Percentiles rank a stretch among this genome's conserved stretches.
These are phyloP conservation scores for Diplocarpon mali DNA, from an alignment of 2,329 filamentous ascomycete species.

Conservation along the genomic window DNA sequence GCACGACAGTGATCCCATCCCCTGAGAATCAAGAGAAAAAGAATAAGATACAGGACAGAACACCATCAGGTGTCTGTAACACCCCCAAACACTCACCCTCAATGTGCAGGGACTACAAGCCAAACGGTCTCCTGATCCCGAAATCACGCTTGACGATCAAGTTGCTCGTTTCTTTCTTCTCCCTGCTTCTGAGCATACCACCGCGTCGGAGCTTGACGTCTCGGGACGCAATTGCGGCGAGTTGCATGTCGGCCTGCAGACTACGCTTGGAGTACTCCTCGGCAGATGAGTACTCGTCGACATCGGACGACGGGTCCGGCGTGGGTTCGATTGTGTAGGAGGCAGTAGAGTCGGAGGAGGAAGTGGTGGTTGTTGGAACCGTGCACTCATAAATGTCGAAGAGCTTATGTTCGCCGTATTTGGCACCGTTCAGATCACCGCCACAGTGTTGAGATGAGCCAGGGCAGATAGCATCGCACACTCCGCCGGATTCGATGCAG, in stretches of 20 bases:
- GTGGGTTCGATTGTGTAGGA: background rate
- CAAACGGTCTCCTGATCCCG: conserved; percentile 2
- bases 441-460: conserved; percentile 1
- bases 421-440: background rate
- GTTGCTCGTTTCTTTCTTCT: conserved; percentile 3
- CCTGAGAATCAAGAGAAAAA: no score
- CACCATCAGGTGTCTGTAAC: no score
- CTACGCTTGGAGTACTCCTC: background rate
- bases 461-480: conserved; percentile 3
- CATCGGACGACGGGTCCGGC: conserved; percentile 4
- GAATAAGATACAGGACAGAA: no score
- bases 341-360: background rate
- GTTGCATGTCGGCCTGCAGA: conserved; percentile 1
- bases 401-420: background rate
- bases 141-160: conserved; percentile 6
- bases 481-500: background rate
- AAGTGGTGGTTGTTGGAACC: background rate
- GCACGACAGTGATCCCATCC: no score
- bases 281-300: background rate
- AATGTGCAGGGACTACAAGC: no score
- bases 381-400: conserved; percentile 4
- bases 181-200: conserved; percentile 1
- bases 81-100: no score
- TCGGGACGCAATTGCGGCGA: background rate
- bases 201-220: conserved; percentile 3